Evolutionary conservation across 2,329 filamentous ascomycete genomes (phyloP).

Genomic region (Fusarium clavum): DNA sequence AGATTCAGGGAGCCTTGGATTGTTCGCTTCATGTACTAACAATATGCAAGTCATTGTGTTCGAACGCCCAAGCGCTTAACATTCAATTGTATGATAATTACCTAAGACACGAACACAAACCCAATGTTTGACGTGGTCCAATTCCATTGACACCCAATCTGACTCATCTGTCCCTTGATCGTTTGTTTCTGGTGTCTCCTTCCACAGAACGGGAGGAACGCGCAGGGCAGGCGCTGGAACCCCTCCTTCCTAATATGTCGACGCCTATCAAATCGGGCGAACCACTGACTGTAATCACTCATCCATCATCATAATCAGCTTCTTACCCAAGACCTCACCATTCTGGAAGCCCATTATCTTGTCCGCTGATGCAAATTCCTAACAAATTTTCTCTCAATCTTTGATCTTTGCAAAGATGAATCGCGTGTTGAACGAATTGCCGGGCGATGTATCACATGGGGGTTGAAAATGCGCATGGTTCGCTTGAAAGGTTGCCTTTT

Average conservation of each 20-base stretch:
- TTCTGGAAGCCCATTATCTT: slow-evolving; percentile 14
- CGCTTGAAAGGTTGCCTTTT: slow-evolving; percentile 28
- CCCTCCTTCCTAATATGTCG: slow-evolving; percentile 11
- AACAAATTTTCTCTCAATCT: slow-evolving; percentile 13
- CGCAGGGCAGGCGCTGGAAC: neutral
- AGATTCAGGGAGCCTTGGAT: neutral
- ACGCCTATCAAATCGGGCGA: slow-evolving; percentile 16
- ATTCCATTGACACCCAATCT: neutral
- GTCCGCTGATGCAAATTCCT: slow-evolving; percentile 2
- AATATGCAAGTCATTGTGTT: neutral
- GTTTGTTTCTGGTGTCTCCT: neutral
- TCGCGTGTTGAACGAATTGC: neutral
- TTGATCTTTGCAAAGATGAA: slow-evolving; percentile 3
- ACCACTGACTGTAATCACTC: slow-evolving; percentile 20
- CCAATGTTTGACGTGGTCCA: neutral
- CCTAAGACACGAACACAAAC: neutral
- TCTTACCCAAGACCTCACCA: neutral
- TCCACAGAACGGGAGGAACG: neutral
- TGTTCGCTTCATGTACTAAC: neutral
- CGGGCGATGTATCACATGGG: slow-evolving; percentile 15
- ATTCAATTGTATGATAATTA: neutral
- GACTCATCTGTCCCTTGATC: neutral
- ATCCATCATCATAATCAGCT: neutral
- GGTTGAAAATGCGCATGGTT: slow-evolving; percentile 35
- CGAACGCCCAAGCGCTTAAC: neutral